Evolutionary conservation across 108 stramenopile genomes (phyloP).

Genomic region (Stephanodiscus minutulus): DNA sequence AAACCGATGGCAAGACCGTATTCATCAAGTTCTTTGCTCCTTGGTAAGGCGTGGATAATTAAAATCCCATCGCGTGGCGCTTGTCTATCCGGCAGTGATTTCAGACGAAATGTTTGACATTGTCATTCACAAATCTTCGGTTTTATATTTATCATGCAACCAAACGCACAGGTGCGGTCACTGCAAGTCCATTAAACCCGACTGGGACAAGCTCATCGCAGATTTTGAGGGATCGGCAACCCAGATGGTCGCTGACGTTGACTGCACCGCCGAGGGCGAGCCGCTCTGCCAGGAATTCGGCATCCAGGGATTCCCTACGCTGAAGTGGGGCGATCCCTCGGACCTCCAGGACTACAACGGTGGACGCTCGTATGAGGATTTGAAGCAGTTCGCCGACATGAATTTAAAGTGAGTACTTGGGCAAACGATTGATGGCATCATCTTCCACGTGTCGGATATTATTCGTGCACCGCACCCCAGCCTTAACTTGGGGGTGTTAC

Average conservation of each 20-base stretch:
- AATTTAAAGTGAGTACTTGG: slow-evolving; percentile 53
- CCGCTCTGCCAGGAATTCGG: slow-evolving; percentile 69
- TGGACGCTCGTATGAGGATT: slow-evolving; percentile 59
- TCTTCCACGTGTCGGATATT: not conserved
- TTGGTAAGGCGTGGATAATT: slow-evolving; percentile 37
- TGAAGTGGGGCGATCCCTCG: slow-evolving; percentile 73
- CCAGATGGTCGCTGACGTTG: slow-evolving; percentile 82
- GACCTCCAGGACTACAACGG: slow-evolving; percentile 77
- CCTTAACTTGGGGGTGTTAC: not conserved
- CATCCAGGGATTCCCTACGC: slow-evolving; percentile 82
- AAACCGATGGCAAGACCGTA: slow-evolving; percentile 74
- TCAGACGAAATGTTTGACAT: not conserved
- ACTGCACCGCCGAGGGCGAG: slow-evolving; percentile 81
- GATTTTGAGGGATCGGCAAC: slow-evolving; percentile 51
- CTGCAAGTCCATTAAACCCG: slow-evolving; percentile 53
- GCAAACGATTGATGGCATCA: not conserved
- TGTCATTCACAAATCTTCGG: not conserved
- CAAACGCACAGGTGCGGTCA: slow-evolving; percentile 43
- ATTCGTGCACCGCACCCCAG: not conserved
- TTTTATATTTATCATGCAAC: not conserved
- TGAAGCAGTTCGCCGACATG: slow-evolving; percentile 72
- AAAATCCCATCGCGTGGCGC: not conserved
- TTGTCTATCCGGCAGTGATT: not conserved
- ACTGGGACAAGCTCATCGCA: slow-evolving; percentile 75
- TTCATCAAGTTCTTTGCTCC: slow-evolving; percentile 87